Percentiles rank a stretch among this genome's conserved stretches.
Conservation (phyloP, 345 rosid genomes). For the Gossypium anomalum region DNA sequence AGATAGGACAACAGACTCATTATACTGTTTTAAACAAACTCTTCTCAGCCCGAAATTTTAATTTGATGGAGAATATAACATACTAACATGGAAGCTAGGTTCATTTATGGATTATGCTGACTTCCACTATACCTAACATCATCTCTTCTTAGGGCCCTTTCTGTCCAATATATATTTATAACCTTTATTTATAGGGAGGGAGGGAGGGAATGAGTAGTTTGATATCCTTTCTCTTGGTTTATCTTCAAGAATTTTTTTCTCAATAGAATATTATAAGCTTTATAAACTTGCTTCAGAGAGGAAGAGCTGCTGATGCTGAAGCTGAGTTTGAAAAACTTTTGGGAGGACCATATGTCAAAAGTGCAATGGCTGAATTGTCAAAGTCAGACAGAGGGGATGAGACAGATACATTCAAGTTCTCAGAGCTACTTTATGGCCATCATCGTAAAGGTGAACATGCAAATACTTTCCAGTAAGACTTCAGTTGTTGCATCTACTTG, state of each 20-base stretch:
- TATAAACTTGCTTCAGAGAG: constrained; percentile 48
- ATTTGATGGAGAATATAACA: background rate
- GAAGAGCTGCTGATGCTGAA: constrained; percentile 86
- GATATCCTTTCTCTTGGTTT: constrained; percentile 7
- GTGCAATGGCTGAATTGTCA: constrained; percentile 71
- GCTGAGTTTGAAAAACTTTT: constrained; percentile 68
- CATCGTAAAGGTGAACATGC: constrained; percentile 53
- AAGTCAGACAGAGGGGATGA: constrained; percentile 73
- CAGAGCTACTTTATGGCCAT: constrained; percentile 67
- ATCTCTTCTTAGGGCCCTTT: background rate
- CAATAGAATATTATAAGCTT: background rate
- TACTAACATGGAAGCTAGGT: background rate
- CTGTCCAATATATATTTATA: background rate
- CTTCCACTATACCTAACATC: background rate
- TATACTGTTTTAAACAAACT: background rate
- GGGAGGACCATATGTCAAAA: constrained; percentile 67
- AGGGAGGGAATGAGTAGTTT: background rate
- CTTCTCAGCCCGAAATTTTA: background rate
- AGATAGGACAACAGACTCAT: background rate
- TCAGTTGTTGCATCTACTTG: background rate
- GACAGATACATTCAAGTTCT: constrained; percentile 49
- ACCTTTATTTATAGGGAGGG: background rate
- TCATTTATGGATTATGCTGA: background rate
- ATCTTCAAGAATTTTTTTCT: background rate
- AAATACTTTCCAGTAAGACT: constrained; percentile 18